phyloP scores from a whole-genome alignment of 371 early-diverging fungal genomes.

The Mortierella sp. region DNA sequence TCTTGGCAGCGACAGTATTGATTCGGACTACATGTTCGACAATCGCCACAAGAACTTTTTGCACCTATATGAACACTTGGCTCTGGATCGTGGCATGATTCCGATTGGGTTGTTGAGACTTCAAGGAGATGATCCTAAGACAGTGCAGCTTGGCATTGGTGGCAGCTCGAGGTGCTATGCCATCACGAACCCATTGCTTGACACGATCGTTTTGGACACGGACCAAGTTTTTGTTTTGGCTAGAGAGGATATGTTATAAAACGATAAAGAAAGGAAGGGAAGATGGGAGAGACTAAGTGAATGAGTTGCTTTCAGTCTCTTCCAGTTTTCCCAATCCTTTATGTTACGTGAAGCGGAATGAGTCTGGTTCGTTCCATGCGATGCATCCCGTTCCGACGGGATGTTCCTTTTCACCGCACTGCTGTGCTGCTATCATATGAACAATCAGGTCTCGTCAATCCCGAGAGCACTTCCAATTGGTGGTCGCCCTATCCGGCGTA shows the following conservation, averaged over 20 bases:
- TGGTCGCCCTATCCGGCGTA: too few relatives aligned
- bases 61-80: slow-evolving; percentile 57
- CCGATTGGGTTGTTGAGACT: slow-evolving; percentile 57
- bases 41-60: slow-evolving; percentile 56
- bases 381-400: too few relatives aligned
- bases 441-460: too few relatives aligned
- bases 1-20: slow-evolving; percentile 16
- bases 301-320: too few relatives aligned
- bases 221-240: slow-evolving; percentile 50
- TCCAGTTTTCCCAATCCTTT: too few relatives aligned
- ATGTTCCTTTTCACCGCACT: too few relatives aligned
- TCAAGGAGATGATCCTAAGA: slow-evolving; percentile 52
- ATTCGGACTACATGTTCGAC: slow-evolving; percentile 44
- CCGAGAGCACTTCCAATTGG: too few relatives aligned
- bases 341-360: too few relatives aligned
- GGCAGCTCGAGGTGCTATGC: slow-evolving; percentile 53
- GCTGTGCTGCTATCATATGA: too few relatives aligned
- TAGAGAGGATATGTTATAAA: slow-evolving; percentile 8
- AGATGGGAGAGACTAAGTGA: too few relatives aligned
- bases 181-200: slow-evolving; percentile 46
- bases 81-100: slow-evolving; percentile 57
- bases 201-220: slow-evolving; percentile 44
- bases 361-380: too few relatives aligned
- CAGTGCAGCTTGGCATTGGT: slow-evolving; percentile 48
- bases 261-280: too few relatives aligned